phyloP scores from a whole-genome alignment of 768 basidiomycete species.

The Leucocoprinus birnbaumii region DNA sequence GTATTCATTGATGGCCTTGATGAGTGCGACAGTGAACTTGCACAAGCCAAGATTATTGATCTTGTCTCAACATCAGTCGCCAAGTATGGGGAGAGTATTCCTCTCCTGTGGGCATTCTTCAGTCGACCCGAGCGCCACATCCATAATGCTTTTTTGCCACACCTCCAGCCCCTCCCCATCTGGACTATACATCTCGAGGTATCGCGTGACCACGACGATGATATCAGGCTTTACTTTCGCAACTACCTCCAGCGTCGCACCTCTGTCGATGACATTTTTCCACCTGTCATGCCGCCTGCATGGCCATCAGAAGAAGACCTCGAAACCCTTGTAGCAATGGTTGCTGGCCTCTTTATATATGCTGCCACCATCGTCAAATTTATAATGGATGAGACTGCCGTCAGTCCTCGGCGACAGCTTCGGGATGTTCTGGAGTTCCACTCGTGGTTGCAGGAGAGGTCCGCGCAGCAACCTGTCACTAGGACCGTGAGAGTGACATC shows the following conservation, averaged over 20 bases:
- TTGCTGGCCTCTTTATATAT: conserved; percentile 7
- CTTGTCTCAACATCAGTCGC: not conserved
- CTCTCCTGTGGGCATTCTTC: conserved; percentile 6
- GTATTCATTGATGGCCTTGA: conserved; percentile 15
- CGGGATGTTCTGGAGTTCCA: not conserved
- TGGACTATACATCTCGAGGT: not conserved
- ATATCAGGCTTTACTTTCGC: conserved; percentile 2
- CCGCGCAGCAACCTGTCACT: no score
- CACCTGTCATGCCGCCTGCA: not conserved
- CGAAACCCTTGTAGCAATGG: not conserved
- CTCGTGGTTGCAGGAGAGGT: not conserved
- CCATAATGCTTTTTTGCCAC: not conserved
- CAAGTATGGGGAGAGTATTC: not conserved
- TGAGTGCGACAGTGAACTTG: conserved; percentile 6
- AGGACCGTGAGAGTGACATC: no score
- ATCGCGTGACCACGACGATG: conserved; percentile 3
- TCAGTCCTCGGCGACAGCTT: not conserved
- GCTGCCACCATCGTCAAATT: conserved; percentile 8
- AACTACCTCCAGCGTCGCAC: not conserved
- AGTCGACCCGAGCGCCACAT: conserved; percentile 13
- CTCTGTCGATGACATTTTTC: not conserved
- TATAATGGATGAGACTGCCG: not conserved
- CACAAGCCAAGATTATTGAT: not conserved
- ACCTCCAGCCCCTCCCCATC: not conserved
- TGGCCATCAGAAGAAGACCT: conserved; percentile 11